Percentiles rank a stretch among this genome's conserved stretches.
Conservation (phyloP, 2,329 filamentous ascomycete species). For the Apiospora sp. region DNA sequence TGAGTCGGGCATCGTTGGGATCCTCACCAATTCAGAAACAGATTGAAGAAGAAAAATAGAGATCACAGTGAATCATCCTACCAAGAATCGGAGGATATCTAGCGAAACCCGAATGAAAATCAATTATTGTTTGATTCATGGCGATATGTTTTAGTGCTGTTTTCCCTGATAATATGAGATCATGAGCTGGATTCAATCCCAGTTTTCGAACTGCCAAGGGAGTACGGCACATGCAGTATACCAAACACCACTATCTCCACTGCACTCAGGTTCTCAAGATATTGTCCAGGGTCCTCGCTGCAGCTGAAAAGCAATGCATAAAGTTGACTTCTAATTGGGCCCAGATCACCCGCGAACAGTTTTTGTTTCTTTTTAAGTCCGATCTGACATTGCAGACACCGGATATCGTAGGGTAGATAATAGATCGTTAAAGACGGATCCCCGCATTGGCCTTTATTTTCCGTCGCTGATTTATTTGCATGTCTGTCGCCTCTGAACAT, state of each 20-base stretch:
- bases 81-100: not conserved
- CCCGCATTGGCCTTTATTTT: not conserved
- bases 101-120: not conserved
- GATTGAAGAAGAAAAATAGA: too few species aligned
- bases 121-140: not conserved
- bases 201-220: not conserved
- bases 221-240: not conserved
- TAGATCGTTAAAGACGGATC: not conserved
- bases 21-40: not conserved
- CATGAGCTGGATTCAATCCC: not conserved
- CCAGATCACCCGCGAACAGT: not conserved
- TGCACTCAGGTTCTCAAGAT: not conserved
- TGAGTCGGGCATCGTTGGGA: not conserved
- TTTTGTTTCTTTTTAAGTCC: not conserved
- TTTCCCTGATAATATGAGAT: not conserved
- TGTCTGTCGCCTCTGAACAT: not conserved
- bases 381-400: not conserved
- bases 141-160: too few species aligned
- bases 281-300: not conserved
- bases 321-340: not conserved
- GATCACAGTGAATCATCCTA: not conserved
- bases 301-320: conserved; percentile 9
- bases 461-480: not conserved
- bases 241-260: not conserved
- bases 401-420: not conserved